phyloP scores from a whole-genome alignment of 257 asterid species.

The Voacanga thouarsii region DNA sequence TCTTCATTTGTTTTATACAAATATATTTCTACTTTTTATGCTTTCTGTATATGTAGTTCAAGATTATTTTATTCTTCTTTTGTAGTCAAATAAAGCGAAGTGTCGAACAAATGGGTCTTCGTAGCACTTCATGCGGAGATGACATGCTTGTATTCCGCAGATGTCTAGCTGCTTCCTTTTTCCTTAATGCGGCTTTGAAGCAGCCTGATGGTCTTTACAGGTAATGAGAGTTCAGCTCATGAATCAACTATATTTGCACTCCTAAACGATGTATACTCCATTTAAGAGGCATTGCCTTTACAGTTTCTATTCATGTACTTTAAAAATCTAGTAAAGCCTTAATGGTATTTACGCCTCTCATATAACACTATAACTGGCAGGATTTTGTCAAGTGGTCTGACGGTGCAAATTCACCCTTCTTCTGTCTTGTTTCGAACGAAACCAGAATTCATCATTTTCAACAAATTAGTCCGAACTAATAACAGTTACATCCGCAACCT shows the following conservation, averaged over 20 bases:
- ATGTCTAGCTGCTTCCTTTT: slow-evolving; percentile 90
- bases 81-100: slow-evolving; percentile 73
- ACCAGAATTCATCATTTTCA: slow-evolving; percentile 83
- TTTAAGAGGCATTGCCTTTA: background rate
- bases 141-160: slow-evolving; percentile 71
- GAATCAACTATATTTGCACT: background rate
- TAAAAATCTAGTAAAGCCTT: background rate
- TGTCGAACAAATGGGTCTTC: slow-evolving; percentile 81
- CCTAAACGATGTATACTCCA: background rate
- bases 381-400: slow-evolving; percentile 81
- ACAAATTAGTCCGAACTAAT: slow-evolving; percentile 74
- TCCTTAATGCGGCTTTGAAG: slow-evolving; percentile 91
- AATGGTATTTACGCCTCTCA: background rate
- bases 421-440: slow-evolving; percentile 72
- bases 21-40: slow-evolving; percentile 2
- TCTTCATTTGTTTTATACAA: background rate
- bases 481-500: slow-evolving; percentile 74
- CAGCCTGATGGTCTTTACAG: slow-evolving; percentile 94
- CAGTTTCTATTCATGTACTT: no score
- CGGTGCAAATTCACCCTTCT: slow-evolving; percentile 87
- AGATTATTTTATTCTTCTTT: slow-evolving; percentile 21
- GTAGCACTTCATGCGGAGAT: slow-evolving; percentile 74
- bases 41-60: background rate
- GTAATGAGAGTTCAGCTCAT: slow-evolving; percentile 27
- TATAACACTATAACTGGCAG: slow-evolving; percentile 38